Conservation (phyloP, 768 basidiomycete species). For the Rhodotorula diobovata region DNA sequence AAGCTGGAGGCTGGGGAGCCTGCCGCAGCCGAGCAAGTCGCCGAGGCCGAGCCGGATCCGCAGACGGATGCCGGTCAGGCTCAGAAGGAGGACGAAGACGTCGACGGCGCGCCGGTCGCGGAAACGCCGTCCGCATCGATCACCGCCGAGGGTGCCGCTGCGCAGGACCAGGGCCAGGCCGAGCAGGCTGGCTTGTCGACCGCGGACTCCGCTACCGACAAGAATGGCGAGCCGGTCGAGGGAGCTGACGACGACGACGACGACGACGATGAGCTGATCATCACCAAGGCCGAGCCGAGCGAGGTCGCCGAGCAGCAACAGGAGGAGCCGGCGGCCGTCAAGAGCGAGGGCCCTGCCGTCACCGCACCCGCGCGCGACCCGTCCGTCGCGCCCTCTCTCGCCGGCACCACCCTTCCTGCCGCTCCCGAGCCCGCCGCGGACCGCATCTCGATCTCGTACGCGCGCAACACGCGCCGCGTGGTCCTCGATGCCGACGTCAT, state of each 20-base stretch:
- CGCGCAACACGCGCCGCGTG: constrained; percentile 76
- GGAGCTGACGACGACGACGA: neutral
- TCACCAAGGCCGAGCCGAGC: neutral
- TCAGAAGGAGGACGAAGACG: constrained; percentile 9
- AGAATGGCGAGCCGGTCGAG: constrained; percentile 25
- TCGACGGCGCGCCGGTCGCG: constrained; percentile 33
- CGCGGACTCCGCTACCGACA: too few relatives aligned
- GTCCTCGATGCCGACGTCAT: constrained; percentile 86
- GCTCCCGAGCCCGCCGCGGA: constrained; percentile 42
- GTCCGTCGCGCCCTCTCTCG: neutral
- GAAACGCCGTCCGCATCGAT: constrained; percentile 19
- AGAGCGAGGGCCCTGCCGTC: neutral
- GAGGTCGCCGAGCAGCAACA: neutral
- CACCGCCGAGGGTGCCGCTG: neutral
- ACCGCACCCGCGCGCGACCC: neutral
- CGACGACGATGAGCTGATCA: neutral
- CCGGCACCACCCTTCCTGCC: neutral
- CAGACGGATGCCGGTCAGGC: too few relatives aligned
- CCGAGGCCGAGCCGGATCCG: neutral
- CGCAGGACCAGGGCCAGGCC: neutral
- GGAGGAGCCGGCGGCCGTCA: too few relatives aligned
- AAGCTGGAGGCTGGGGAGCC: constrained; percentile 5
- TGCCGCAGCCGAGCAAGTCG: constrained; percentile 4
- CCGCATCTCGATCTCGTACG: constrained; percentile 85
- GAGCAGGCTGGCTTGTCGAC: neutral